Evolutionary conservation across 2,329 filamentous ascomycete genomes (phyloP).

Genomic region (Tolypocladium tundrense): DNA sequence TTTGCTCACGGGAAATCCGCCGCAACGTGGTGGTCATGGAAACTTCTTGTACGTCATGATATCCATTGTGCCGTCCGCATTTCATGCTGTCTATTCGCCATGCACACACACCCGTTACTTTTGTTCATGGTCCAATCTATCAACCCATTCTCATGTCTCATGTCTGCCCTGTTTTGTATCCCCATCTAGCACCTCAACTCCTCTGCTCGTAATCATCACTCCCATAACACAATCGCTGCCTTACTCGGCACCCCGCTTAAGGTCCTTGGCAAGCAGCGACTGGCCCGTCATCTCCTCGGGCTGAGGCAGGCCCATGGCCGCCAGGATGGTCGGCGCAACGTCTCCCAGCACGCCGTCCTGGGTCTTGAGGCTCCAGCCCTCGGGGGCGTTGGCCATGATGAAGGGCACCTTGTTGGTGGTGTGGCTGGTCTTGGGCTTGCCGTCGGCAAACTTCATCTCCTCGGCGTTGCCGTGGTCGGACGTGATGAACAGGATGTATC

Average conservation of each 20-base stretch:
- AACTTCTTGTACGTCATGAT: neutral
- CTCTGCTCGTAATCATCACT: neutral
- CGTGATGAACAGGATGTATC: slow-evolving; percentile 91
- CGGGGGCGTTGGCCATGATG: slow-evolving; percentile 93
- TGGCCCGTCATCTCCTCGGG: slow-evolving; percentile 86
- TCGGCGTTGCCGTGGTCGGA: slow-evolving; percentile 96
- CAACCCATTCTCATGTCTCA: neutral
- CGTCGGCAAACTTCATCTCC: slow-evolving; percentile 95
- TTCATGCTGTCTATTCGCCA: neutral
- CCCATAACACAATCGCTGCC: neutral
- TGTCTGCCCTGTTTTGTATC: neutral
- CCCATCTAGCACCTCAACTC: slow-evolving; percentile 1
- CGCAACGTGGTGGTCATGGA: too few species aligned
- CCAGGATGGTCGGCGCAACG: slow-evolving; percentile 88
- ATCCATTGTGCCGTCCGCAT: neutral
- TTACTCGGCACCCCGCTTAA: slow-evolving; percentile 27
- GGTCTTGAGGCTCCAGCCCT: slow-evolving; percentile 79
- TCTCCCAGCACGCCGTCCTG: slow-evolving; percentile 86
- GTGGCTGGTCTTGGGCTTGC: slow-evolving; percentile 95
- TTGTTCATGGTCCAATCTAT: neutral
- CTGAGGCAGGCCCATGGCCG: slow-evolving; percentile 80
- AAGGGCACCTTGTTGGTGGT: slow-evolving; percentile 97
- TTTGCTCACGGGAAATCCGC: too few species aligned
- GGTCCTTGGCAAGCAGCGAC: slow-evolving; percentile 69
- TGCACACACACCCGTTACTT: neutral